Conservation (phyloP, 2,329 filamentous ascomycete genomes). For the Alternaria burnsii region DNA sequence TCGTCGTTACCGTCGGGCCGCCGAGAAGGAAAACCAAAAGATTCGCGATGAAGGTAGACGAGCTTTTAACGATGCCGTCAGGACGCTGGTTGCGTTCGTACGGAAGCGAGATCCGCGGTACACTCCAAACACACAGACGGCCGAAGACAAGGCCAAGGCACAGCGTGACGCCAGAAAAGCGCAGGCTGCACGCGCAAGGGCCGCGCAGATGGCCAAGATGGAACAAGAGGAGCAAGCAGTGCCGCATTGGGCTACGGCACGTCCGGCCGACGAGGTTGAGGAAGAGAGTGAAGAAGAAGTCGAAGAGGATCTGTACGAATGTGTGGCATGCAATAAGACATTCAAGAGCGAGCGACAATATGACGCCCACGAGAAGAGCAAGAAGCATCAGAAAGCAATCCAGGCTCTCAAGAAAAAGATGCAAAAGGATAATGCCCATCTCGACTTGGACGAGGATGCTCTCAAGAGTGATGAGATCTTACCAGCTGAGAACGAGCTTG, state of each 20-base stretch:
- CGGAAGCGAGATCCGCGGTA: constrained; percentile 91
- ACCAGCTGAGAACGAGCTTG: constrained; percentile 45
- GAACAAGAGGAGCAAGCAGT: constrained; percentile 69
- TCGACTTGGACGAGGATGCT: constrained; percentile 57
- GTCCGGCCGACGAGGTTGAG: constrained; percentile 63
- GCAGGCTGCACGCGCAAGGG: constrained; percentile 83
- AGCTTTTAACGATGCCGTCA: constrained; percentile 92
- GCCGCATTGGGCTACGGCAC: constrained; percentile 77
- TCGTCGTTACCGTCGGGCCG: constrained; percentile 78
- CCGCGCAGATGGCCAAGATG: constrained; percentile 79
- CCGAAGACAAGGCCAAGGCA: constrained; percentile 80
- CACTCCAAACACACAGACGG: constrained; percentile 76
- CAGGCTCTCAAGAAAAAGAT: constrained; percentile 83
- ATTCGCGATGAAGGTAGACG: constrained; percentile 80
- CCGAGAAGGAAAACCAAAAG: constrained; percentile 95
- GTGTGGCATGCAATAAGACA: constrained; percentile 69
- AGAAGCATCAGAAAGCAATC: constrained; percentile 90
- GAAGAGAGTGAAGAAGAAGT: constrained; percentile 63
- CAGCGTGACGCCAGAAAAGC: constrained; percentile 81
- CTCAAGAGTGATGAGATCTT: constrained; percentile 44
- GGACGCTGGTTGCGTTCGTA: constrained; percentile 85
- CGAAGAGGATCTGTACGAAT: constrained; percentile 65
- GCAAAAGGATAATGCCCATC: constrained; percentile 75
- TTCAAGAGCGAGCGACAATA: constrained; percentile 94
- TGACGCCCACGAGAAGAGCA: constrained; percentile 92